Percentiles rank a stretch among this genome's conserved stretches.
These are phyloP conservation scores for Talaromyces trachyspermus DNA, from an alignment of 495 filamentous ascomycete species.

Conservation along the genomic window DNA sequence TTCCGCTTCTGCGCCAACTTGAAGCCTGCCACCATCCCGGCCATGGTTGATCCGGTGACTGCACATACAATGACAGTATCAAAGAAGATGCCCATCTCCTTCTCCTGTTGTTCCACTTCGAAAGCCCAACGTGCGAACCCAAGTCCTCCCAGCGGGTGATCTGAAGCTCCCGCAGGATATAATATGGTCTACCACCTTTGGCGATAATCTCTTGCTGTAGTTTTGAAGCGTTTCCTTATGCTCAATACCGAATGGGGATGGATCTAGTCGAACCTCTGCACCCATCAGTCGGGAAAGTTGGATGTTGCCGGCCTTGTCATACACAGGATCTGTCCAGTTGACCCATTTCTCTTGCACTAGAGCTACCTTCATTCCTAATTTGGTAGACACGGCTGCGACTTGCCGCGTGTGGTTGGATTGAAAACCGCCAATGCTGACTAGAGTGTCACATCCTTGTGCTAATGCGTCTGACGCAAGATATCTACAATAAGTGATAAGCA, in stretches of 20 bases:
- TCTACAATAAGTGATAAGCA: not conserved
- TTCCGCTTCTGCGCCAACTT: slow-evolving; percentile 43
- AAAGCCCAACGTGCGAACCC: slow-evolving; percentile 61
- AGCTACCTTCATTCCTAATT: slow-evolving; percentile 42
- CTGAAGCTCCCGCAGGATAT: slow-evolving; percentile 57
- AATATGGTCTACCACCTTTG: slow-evolving; percentile 49
- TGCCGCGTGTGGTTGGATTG: slow-evolving; percentile 61
- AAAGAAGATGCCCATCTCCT: slow-evolving; percentile 48
- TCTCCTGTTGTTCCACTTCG: slow-evolving; percentile 53
- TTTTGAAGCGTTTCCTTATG: slow-evolving; percentile 46
- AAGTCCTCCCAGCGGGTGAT: slow-evolving; percentile 57
- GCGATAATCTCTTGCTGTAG: slow-evolving; percentile 38
- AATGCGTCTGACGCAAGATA: slow-evolving; percentile 47
- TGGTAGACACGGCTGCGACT: slow-evolving; percentile 50
- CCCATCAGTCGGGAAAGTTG: slow-evolving; percentile 56
- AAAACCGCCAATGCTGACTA: slow-evolving; percentile 57
- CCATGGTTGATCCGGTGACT: slow-evolving; percentile 56
- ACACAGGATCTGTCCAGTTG: slow-evolving; percentile 41
- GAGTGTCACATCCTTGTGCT: slow-evolving; percentile 43
- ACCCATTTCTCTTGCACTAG: slow-evolving; percentile 62
- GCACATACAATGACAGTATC: slow-evolving; percentile 55
- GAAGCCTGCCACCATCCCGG: slow-evolving; percentile 57
- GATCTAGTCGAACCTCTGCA: slow-evolving; percentile 45
- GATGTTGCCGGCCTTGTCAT: slow-evolving; percentile 53
- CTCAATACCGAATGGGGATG: slow-evolving; percentile 49